phyloP scores from a whole-genome alignment of 768 basidiomycete genomes.

The Boletus bicolor region DNA sequence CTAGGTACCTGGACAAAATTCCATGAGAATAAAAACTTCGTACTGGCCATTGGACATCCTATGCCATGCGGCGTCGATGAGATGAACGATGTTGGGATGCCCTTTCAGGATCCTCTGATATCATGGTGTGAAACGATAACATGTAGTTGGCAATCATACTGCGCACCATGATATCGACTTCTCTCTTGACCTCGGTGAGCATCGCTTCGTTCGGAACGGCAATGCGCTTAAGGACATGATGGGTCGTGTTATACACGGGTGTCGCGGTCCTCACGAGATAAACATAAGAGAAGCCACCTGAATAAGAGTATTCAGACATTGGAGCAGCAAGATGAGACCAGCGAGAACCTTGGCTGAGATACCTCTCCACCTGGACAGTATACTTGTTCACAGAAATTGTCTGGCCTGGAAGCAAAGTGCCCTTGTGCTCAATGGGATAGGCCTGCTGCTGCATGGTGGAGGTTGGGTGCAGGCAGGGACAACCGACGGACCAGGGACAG shows the following conservation, averaged over 20 bases:
- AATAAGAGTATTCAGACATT: slow-evolving; percentile 13
- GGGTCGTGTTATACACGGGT: slow-evolving; percentile 87
- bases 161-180: slow-evolving; percentile 97
- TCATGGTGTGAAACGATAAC: slow-evolving; percentile 28
- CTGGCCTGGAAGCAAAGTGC: slow-evolving; percentile 77
- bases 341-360: slow-evolving; percentile 84
- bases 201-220: slow-evolving; percentile 87
- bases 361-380: slow-evolving; percentile 88
- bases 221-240: slow-evolving; percentile 96
- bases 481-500: slow-evolving; percentile 4
- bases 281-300: slow-evolving; percentile 97
- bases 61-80: slow-evolving; percentile 94
- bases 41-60: slow-evolving; percentile 78
- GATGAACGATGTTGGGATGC: slow-evolving; percentile 92
- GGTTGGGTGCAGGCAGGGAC: slow-evolving; percentile 1
- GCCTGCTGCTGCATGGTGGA: slow-evolving; percentile 41
- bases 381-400: slow-evolving; percentile 87
- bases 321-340: slow-evolving; percentile 5
- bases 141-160: slow-evolving; percentile 9
- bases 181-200: slow-evolving; percentile 92
- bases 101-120: slow-evolving; percentile 82
- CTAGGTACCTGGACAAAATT: slow-evolving; percentile 81
- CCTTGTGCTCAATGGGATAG: slow-evolving; percentile 48
- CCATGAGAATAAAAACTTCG: slow-evolving; percentile 99
- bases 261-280: slow-evolving; percentile 87